Base-by-base conservation (phyloP, 768 basidiomycete genomes). In the Cubamyces sp. region DNA sequence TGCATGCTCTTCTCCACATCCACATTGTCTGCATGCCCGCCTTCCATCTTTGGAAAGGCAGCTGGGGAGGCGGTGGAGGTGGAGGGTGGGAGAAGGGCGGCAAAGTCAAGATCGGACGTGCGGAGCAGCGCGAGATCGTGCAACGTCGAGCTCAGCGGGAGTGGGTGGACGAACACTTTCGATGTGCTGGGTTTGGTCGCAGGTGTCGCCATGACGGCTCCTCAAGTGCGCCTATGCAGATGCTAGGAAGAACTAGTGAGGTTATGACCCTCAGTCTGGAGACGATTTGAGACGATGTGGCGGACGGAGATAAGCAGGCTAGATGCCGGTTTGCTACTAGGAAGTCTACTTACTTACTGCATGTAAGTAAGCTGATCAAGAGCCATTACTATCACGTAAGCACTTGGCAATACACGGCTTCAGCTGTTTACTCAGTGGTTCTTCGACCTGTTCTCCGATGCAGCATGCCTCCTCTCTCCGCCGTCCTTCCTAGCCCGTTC, bases 91-190 rank as follows among this genome's bases (percentile, higher is more conserved):
- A 80, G 70, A 37, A 78, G 53, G 9, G 49, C 57, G 5, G 76
- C 68, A 18, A 83, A 65, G 62, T 81, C 76, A 45, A 82, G 61
- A 23, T 81, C 83, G 11, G 87, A 84, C 26, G 84, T 83, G 28
- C 87, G 83, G 19, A 92, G 75, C 34, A 90, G 73, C 5, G 91
- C 90, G 23, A 93, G 82, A 73, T 93, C 91, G 14, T 82, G 86
- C 40, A 92, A 79, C 7, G 84, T 85, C 58, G 85, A 81, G 60
- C 78, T 73, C 30, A 91, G 78, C 7, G 84, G 76, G 43, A 92
- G 77, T 12, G 85, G 81, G 62, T 84, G 62, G 4, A 65, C 68
- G 34, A 9, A 34, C 56, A 75, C 75, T 77, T 77, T 59, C 9
- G 53, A 3, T 11, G 45, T 4, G 25, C 19, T 28, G 19, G 62